A percentile compares a stretch with the other conserved stretches of the same genome.
Conservation (phyloP, 148 eudicot species). For the Dianthus caryophyllus region DNA sequence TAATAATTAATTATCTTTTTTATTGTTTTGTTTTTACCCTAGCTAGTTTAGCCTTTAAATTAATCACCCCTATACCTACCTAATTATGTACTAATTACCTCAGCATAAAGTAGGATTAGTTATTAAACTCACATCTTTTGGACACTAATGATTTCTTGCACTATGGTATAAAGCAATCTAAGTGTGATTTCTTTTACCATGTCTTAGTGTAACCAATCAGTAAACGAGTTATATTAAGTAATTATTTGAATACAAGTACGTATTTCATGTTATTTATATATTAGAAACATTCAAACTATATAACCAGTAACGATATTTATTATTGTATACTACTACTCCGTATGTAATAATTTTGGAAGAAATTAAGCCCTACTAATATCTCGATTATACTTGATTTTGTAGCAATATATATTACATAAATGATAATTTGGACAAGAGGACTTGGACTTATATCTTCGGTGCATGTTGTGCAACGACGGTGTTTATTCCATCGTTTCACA, state of each 20-base stretch:
- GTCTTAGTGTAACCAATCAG: no score
- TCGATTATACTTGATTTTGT: conserved; percentile 21
- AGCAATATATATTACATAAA: conserved; percentile 93
- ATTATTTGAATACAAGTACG: no score
- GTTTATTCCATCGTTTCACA: conserved; percentile 85
- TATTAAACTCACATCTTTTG: neutral
- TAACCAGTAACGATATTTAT: no score
- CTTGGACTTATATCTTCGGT: conserved; percentile 93
- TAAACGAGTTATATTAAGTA: no score
- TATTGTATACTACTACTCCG: no score
- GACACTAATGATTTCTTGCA: conserved; percentile 9
- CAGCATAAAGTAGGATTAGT: neutral
- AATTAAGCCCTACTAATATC: no score
- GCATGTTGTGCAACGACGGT: conserved; percentile 96
- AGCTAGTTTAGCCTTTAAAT: neutral
- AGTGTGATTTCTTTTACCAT: neutral
- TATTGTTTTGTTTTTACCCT: neutral
- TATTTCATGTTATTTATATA: no score
- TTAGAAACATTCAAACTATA: no score
- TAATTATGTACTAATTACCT: conserved; percentile 4
- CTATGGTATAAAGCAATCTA: neutral
- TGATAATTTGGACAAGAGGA: conserved; percentile 90
- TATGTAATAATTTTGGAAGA: no score
- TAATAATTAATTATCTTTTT: neutral
- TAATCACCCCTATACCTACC: neutral